Evolutionary conservation across 768 basidiomycete genomes (phyloP), one percentile per base, ranked within the genome.

Genomic region (Obba rivulosa): DNA sequence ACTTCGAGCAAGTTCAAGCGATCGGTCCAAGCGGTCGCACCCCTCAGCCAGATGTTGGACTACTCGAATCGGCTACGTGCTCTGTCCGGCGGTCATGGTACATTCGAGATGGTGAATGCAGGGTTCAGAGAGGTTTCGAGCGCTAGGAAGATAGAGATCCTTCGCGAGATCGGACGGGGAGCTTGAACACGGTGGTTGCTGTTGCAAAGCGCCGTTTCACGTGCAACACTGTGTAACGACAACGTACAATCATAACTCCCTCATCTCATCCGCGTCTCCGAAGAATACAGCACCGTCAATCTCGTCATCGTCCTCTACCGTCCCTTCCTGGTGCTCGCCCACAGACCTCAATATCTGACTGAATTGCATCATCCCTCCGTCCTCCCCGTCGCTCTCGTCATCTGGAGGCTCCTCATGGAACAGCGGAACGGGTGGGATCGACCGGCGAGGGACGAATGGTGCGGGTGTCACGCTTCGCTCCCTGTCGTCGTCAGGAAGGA

Each of bases 11-110:
- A 66, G 21, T 60, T 77, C 43, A 85, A 78, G 62, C 77, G 83
- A n/a, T 76, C 80, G n/a, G 69, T 93, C 21, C 66, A 79, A 50
- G 89, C 83, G 9, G 53, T 81, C 24, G 87, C 85, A 17, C 91
- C 91, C 2, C 74, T 93, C n/a, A 87, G 82, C 58, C 77, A 75
- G 57, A 84, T 91, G 77, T 69, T 92, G 17, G 85, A 92, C 63
- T 93, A 87, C 57, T 83, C 87, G 8, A 83, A 73, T 40, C 75
- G 88, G 14, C 64, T 93, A 43, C 83, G 91, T 16, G 85, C 91
- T 1, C 64, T 92, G 34, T 85, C 87, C 1, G 91, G 87, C 41
- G 91, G 91, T 3, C 81, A 89, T 61, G 91, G 89, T 11, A 61
- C 72, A 16, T 92, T 92, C 57, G 88, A 92, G 59, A 86, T 87